Evolutionary conservation across 1,284 basidiomycete species (phyloP).

Genomic region (Ustilago trichophora): DNA sequence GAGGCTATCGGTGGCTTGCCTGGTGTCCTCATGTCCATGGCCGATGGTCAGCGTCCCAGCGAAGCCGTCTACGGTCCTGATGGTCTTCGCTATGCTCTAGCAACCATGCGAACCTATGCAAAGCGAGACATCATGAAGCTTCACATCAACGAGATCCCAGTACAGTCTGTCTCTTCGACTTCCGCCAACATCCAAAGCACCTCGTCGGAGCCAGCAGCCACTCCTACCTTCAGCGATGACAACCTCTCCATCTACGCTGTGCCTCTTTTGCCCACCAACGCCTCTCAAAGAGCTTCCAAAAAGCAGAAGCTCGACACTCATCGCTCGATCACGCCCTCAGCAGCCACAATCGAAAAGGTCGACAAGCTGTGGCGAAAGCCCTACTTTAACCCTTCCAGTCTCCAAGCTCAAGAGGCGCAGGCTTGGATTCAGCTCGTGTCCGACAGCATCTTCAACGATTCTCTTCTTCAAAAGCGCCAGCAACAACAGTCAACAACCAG

Average conservation of each 20-base stretch:
- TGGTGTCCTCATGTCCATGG: conserved; percentile 84
- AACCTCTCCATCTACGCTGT: conserved; percentile 75
- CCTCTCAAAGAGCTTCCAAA: conserved; percentile 9
- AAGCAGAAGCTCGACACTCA: conserved; percentile 20
- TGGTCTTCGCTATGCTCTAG: conserved; percentile 76
- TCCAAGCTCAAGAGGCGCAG: conserved; percentile 38
- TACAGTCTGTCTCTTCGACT: conserved; percentile 1
- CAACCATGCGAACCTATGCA: conserved; percentile 70
- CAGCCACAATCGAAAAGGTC: conserved; percentile 13
- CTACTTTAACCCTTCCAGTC: conserved; percentile 40
- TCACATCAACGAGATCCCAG: conserved; percentile 28
- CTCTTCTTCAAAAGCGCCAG: conserved; percentile 31
- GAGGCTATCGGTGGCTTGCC: conserved; percentile 68
- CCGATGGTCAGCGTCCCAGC: conserved; percentile 74
- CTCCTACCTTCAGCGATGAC: conserved; percentile 73
- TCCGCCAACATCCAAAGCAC: too few relatives aligned
- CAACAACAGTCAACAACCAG: too few relatives aligned
- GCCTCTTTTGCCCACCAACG: conserved; percentile 69
- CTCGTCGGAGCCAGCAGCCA: conserved; percentile 57
- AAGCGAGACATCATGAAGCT: conserved; percentile 52
- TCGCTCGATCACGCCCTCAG: neutral
- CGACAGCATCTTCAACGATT: conserved; percentile 62
- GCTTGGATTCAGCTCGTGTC: conserved; percentile 55
- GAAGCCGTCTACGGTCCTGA: conserved; percentile 78
- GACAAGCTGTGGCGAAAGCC: conserved; percentile 34